Evolutionary conservation across 345 rosid species (phyloP).

Genomic region (Moricandia arvensis): DNA sequence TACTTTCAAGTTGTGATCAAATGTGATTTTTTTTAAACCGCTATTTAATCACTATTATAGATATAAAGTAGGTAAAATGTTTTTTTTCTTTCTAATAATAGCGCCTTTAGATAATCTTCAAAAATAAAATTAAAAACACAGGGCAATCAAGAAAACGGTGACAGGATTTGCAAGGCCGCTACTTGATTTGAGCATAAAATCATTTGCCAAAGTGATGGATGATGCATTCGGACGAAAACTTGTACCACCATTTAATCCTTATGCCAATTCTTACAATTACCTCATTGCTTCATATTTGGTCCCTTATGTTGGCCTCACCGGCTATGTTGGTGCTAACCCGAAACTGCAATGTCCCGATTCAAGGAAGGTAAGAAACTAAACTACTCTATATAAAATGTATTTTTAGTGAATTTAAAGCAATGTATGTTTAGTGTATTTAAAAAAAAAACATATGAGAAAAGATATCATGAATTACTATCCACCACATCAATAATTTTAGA

Average conservation of each 20-base stretch:
- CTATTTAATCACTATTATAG: not conserved
- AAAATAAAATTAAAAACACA: conserved; percentile 7
- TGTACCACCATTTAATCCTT: conserved; percentile 72
- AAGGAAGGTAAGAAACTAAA: conserved; percentile 45
- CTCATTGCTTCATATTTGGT: conserved; percentile 73
- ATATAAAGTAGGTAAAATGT: not conserved
- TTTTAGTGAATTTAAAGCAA: not conserved
- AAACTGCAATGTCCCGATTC: conserved; percentile 48
- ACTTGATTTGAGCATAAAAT: conserved; percentile 55
- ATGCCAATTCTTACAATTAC: conserved; percentile 51
- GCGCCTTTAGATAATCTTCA: not conserved
- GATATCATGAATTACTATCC: not conserved
- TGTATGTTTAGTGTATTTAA: not conserved
- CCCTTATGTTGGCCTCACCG: conserved; percentile 83
- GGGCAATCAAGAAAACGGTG: conserved; percentile 64
- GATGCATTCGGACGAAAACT: conserved; percentile 51
- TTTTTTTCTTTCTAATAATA: not conserved
- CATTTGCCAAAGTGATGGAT: conserved; percentile 57
- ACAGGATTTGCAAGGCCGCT: conserved; percentile 83
- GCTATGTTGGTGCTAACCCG: conserved; percentile 73
- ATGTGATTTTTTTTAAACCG: not conserved
- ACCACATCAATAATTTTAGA: not conserved
- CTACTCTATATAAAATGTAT: not conserved
- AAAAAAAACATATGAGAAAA: not conserved
- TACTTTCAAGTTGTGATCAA: not conserved